Conservation (phyloP, 1,284 basidiomycete species). For the Puccinia hordei region DNA sequence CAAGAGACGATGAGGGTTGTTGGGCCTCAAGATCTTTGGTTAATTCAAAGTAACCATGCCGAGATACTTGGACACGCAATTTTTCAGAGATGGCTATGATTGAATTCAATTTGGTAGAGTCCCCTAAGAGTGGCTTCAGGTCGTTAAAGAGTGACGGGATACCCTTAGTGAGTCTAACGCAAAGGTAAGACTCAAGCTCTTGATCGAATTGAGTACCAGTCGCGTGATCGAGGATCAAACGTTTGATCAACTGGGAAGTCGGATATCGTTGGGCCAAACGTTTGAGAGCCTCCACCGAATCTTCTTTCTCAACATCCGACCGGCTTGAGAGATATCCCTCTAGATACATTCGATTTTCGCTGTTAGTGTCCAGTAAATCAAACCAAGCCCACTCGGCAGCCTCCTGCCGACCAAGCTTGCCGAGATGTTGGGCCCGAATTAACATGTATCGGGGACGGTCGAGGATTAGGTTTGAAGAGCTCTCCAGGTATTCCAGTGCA, state of each 20-base stretch:
- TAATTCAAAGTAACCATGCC: constrained; percentile 34
- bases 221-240: constrained; percentile 52
- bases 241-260: constrained; percentile 55
- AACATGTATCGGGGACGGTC: constrained; percentile 40
- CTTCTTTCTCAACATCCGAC: constrained; percentile 42
- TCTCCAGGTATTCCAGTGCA: constrained; percentile 65
- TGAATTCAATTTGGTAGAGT: constrained; percentile 66
- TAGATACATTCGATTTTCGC: constrained; percentile 26
- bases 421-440: constrained; percentile 11
- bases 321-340: constrained; percentile 27
- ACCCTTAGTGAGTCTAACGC: constrained; percentile 75
- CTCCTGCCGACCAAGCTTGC: constrained; percentile 20
- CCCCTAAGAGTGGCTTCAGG: constrained; percentile 80
- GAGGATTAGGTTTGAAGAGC: constrained; percentile 20
- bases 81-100: constrained; percentile 75
- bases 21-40: constrained; percentile 16
- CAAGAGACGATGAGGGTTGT: constrained; percentile 78
- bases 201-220: constrained; percentile 69
- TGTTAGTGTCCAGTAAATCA: constrained; percentile 37
- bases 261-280: constrained; percentile 53
- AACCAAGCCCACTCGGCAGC: constrained; percentile 46
- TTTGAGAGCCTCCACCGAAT: constrained; percentile 42
- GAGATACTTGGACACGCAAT: constrained; percentile 57
- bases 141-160: constrained; percentile 93
- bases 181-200: constrained; percentile 72